phyloP scores from a whole-genome alignment of 441 rosid species.

The Erodium moschatum region DNA sequence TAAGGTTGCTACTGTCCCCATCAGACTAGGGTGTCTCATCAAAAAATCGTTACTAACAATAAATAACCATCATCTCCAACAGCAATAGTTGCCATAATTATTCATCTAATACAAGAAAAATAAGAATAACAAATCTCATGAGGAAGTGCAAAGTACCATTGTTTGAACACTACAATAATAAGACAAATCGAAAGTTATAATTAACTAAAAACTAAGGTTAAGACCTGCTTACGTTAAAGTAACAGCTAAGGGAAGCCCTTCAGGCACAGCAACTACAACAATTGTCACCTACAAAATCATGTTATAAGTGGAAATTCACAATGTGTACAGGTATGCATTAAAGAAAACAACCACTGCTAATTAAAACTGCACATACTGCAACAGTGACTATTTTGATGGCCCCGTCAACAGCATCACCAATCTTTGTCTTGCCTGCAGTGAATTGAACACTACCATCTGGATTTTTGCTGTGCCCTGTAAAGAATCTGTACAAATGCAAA shows the following conservation, averaged over 20 bases:
- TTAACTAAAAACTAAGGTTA: background rate
- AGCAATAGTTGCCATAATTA: background rate
- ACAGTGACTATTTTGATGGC: slow-evolving; percentile 68
- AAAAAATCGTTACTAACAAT: background rate
- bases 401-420: slow-evolving; percentile 55
- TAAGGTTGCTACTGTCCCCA: no score
- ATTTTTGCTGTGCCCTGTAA: slow-evolving; percentile 62
- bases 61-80: background rate
- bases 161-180: background rate
- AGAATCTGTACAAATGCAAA: slow-evolving; percentile 45
- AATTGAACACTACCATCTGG: slow-evolving; percentile 39
- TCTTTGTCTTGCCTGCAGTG: slow-evolving; percentile 49
- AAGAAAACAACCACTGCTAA: slow-evolving; percentile 7
- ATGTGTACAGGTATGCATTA: slow-evolving; percentile 13
- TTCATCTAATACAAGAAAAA: background rate
- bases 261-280: slow-evolving; percentile 98
- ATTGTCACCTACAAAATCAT: slow-evolving; percentile 66
- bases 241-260: slow-evolving; percentile 96
- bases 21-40: no score
- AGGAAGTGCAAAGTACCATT: background rate
- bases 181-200: background rate
- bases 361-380: slow-evolving; percentile 47
- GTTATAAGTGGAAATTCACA: slow-evolving; percentile 18
- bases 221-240: slow-evolving; percentile 69
- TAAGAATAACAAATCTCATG: background rate